Evolutionary conservation across 2,329 filamentous ascomycete genomes (phyloP).

Genomic region (Orbilia blumenaviensis): DNA sequence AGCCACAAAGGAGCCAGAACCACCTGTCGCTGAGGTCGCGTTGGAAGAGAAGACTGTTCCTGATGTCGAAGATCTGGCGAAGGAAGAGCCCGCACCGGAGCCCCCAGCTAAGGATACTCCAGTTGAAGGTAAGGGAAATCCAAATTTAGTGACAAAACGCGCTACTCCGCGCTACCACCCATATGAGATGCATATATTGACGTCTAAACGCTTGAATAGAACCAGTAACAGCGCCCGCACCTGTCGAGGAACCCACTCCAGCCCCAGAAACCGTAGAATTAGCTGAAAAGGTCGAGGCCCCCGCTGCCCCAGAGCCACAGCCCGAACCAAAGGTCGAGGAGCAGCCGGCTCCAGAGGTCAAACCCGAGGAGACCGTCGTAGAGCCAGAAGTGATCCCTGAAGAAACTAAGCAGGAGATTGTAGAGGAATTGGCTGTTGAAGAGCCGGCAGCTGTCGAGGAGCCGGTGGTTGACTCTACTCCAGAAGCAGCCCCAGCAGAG

Average conservation of each 20-base stretch:
- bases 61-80: constrained; percentile 38
- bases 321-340: constrained; percentile 32
- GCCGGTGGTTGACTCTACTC: not conserved
- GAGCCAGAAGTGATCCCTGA: constrained; percentile 9
- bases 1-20: constrained; percentile 32
- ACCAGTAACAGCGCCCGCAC: constrained; percentile 14
- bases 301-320: constrained; percentile 10
- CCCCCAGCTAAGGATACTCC: constrained; percentile 14
- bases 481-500: not conserved
- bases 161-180: too few relatives aligned
- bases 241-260: constrained; percentile 21
- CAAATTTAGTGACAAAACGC: not conserved
- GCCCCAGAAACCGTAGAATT: constrained; percentile 24
- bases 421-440: constrained; percentile 1
- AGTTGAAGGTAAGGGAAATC: constrained; percentile 27
- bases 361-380: constrained; percentile 9
- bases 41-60: constrained; percentile 27
- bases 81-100: constrained; percentile 11
- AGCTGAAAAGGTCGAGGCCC: constrained; percentile 25
- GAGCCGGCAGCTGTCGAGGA: not conserved
- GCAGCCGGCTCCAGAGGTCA: constrained; percentile 8
- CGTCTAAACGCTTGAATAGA: constrained; percentile 1
- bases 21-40: constrained; percentile 3
- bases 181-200: constrained; percentile 35
- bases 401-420: constrained; percentile 10